These are phyloP conservation scores for Fraxinus floribunda DNA, from an alignment of 305 asterid species.

Conservation along the genomic window DNA sequence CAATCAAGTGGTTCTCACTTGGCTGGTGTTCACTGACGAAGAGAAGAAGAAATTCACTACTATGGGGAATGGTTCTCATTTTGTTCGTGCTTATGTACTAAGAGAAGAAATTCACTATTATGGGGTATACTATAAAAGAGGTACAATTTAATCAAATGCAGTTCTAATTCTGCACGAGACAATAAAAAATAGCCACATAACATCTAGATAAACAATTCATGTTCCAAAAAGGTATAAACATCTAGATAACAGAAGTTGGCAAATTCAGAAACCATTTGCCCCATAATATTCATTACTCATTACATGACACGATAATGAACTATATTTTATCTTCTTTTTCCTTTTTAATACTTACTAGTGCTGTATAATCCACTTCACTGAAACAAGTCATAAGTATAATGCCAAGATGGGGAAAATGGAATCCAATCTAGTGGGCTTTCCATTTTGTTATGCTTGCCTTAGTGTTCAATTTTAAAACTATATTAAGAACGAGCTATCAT, in stretches of 20 bases:
- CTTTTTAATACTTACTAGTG: not conserved
- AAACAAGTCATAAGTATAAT: not conserved
- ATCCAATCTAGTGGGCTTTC: not conserved
- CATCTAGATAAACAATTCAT: not conserved
- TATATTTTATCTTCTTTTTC: not conserved
- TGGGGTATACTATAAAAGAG: not conserved
- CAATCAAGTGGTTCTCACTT: not conserved
- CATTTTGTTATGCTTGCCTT: not conserved
- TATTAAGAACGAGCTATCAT: not conserved
- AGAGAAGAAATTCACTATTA: not conserved
- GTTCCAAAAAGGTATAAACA: not conserved
- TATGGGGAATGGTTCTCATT: not conserved
- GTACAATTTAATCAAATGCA: not conserved
- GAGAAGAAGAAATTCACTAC: not conserved
- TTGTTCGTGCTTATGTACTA: not conserved
- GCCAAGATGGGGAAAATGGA: not conserved
- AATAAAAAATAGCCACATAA: not conserved
- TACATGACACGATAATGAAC: not conserved
- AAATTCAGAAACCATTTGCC: not conserved
- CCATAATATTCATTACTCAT: not conserved
- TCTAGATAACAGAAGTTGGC: not conserved
- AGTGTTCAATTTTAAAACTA: not conserved
- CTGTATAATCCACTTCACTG: not conserved
- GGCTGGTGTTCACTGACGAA: not conserved
- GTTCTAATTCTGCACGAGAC: not conserved